Percentiles rank a stretch among this genome's conserved stretches.
Conservation (phyloP, 345 rosid species). For the Populus davidiana region DNA sequence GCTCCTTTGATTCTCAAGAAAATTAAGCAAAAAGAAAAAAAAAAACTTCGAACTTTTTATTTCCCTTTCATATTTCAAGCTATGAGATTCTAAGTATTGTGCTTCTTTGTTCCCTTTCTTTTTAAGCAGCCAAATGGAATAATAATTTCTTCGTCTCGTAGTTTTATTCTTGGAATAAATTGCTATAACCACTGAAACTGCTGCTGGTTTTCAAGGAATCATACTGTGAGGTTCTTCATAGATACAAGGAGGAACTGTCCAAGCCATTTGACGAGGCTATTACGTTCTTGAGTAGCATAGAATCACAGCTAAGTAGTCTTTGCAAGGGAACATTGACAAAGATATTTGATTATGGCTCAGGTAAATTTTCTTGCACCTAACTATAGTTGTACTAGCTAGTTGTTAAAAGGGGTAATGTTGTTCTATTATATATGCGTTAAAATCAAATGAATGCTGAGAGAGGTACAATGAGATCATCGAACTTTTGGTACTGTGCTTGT, state of each 20-base stretch:
- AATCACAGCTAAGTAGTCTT: constrained; percentile 56
- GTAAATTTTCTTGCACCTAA: constrained; percentile 21
- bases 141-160: background rate
- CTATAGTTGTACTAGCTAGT: background rate
- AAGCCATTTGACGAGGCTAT: constrained; percentile 61
- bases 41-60: background rate
- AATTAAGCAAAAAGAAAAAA: background rate
- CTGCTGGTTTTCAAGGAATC: constrained; percentile 40
- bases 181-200: background rate
- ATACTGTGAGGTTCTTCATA: constrained; percentile 53
- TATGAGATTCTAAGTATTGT: background rate
- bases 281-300: constrained; percentile 51
- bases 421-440: background rate
- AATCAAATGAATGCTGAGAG: constrained; percentile 1
- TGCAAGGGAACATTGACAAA: constrained; percentile 39
- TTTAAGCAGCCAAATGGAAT: background rate
- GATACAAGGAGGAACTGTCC: constrained; percentile 59
- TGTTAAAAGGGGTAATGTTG: background rate
- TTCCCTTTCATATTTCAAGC: background rate
- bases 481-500: constrained; percentile 15
- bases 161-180: constrained; percentile 1
- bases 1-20: background rate
- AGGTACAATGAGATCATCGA: background rate
- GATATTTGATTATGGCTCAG: constrained; percentile 34
- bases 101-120: background rate